Evolutionary conservation across 1,284 basidiomycete species (phyloP), one percentile per base, ranked within the genome.

Genomic region (Moesziomyces antarcticus): DNA sequence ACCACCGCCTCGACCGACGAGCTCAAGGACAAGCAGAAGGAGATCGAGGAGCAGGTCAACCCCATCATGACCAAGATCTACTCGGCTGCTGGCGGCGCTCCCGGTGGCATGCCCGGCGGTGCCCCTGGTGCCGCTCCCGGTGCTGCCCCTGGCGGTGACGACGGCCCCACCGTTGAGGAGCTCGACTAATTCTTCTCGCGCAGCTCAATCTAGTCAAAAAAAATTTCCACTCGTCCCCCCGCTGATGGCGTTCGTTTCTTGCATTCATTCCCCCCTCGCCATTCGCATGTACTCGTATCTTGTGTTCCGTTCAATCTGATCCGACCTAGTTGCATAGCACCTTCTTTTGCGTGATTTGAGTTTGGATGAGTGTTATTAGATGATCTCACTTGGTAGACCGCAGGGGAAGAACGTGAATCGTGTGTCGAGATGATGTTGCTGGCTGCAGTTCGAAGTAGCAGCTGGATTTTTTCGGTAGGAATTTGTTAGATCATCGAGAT

Each of bases 11-110:
- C 91, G 74, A 97, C 94, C 87, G 93, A 96, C 84, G 97, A 99
- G 88, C 96, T 97, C 87, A 92, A 94, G 85, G 89, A 89, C 84
- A 92, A 91, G 87, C 95, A 97, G 86, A 97, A 97, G 89, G 95
- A 97, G 87, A 88, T 99, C 63, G 96, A 99, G 88, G 87, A 84
- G 13, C 85, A 94, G 75, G 92, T 94, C 79, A 95, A 91, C 88
- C 94, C 94, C 51, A 95, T 96, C 86, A 96, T 96, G 93, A 90
- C 91, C 87, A 92, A 91, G 87, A 89, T 95, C 25, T 97, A 97
- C 86, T 89, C 89, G 63, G 76, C 68, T 27, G 87, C 89, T 74
- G 91, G 85, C 50, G 85, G 84, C 55, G 83, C 84, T 45, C 78
- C 83, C 47, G 92, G 91, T 79, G 91, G 86, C 74, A 86, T 86